phyloP scores from a whole-genome alignment of 805 yeast species.

The Ogataea populi-albae region DNA sequence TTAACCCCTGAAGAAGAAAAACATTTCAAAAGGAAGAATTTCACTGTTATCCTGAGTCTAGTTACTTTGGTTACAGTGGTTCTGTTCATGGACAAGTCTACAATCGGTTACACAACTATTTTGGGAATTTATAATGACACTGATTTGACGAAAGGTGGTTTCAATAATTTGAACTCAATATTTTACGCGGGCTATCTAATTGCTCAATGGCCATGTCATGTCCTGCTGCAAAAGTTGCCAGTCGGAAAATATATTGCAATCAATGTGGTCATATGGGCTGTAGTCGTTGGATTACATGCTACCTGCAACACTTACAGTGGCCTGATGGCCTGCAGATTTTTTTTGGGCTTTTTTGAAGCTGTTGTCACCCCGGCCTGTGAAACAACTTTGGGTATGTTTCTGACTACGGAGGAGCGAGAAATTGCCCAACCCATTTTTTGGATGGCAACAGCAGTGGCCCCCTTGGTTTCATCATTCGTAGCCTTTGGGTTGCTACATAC shows the following conservation, averaged over 20 bases:
- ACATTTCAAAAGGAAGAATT: conserved; percentile 34
- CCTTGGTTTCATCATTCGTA: conserved; percentile 38
- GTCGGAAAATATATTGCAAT: conserved; percentile 33
- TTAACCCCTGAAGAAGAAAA: conserved; percentile 43
- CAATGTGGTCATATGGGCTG: conserved; percentile 34
- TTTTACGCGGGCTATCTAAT: conserved; percentile 3
- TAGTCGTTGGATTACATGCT: conserved; percentile 28
- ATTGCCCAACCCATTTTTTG: conserved; percentile 51
- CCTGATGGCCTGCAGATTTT: conserved; percentile 33
- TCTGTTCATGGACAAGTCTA: conserved; percentile 3
- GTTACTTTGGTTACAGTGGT: conserved; percentile 34
- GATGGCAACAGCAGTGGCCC: conserved; percentile 42
- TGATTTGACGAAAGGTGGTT: not conserved
- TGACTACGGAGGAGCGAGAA: conserved; percentile 40
- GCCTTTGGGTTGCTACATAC: conserved; percentile 24
- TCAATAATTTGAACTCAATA: conserved; percentile 3
- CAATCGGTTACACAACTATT: not conserved
- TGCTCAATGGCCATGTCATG: conserved; percentile 38
- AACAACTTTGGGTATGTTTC: conserved; percentile 38
- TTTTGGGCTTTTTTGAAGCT: conserved; percentile 36
- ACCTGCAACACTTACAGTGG: conserved; percentile 34
- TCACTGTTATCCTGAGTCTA: conserved; percentile 27
- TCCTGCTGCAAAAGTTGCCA: conserved; percentile 54
- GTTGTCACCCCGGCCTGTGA: conserved; percentile 20
- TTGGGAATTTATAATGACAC: conserved; percentile 3